These are phyloP conservation scores for Avena insularis DNA, from an alignment of 176 grass and related monocot genomes.

Conservation along the genomic window DNA sequence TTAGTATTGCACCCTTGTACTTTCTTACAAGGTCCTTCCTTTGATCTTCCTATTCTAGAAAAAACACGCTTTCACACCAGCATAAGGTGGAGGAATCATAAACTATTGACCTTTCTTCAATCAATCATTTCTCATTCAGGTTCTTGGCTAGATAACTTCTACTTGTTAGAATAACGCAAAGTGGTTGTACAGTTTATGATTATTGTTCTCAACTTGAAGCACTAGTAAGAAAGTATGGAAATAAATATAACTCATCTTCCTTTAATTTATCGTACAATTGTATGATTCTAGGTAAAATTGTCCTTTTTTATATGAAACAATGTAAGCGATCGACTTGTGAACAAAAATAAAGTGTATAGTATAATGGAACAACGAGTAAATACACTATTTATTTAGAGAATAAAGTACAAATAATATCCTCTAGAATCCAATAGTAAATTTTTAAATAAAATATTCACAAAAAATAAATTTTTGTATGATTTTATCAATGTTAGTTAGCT, in stretches of 20 bases:
- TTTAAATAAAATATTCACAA: background rate
- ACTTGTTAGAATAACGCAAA: background rate
- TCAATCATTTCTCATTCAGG: background rate
- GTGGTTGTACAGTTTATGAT: background rate
- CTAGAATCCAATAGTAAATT: background rate
- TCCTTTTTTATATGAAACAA: background rate
- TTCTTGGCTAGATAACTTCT: background rate
- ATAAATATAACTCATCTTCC: background rate
- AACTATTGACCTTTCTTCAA: slow-evolving; percentile 23
- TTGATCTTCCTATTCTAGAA: background rate
- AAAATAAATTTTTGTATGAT: too few relatives aligned
- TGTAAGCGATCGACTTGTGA: background rate
- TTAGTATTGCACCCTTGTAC: background rate
- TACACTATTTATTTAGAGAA: too few relatives aligned
- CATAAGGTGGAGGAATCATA: slow-evolving; percentile 15
- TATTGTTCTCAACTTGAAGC: background rate
- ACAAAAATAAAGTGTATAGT: rapidly evolving
- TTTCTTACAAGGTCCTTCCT: background rate
- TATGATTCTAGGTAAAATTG: background rate
- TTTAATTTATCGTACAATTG: background rate
- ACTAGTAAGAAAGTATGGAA: background rate
- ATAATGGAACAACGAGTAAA: background rate
- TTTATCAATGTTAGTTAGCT: too few relatives aligned
- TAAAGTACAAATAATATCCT: background rate
- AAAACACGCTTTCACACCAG: slow-evolving; percentile 51